phyloP scores from a whole-genome alignment of 179 eudicot species.

The Silene noctiflora region DNA sequence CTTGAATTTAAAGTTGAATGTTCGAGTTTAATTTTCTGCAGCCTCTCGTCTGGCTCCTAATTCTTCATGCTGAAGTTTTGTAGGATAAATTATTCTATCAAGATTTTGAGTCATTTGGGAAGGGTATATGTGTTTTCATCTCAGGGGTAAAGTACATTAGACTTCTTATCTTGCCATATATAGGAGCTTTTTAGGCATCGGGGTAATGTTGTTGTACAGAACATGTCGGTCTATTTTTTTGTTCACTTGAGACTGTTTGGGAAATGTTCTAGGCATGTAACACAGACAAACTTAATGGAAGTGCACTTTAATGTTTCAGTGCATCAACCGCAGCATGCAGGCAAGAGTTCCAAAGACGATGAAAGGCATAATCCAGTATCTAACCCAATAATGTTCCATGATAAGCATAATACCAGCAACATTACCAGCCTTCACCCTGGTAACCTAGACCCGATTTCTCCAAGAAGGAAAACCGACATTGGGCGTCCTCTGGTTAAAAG shows the following conservation, averaged over 20 bases:
- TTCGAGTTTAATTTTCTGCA: no score
- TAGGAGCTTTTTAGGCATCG: background rate
- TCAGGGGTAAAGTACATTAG: no score
- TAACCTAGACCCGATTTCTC: constrained; percentile 14
- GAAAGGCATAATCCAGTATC: constrained; percentile 41
- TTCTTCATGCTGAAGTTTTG: no score
- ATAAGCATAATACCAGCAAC: constrained; percentile 35
- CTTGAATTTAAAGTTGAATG: no score
- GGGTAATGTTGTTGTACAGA: background rate
- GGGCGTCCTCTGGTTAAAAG: constrained; percentile 23
- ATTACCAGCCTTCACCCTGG: constrained; percentile 12
- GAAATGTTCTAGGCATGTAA: background rate
- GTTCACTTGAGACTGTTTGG: no score
- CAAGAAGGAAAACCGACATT: background rate
- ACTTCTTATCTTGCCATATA: background rate
- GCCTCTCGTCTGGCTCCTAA: no score
- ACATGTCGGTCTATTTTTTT: background rate
- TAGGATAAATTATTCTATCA: no score
- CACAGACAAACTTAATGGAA: background rate
- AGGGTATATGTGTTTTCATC: no score
- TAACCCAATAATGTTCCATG: constrained; percentile 28
- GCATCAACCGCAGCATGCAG: constrained; percentile 56
- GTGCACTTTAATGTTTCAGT: constrained; percentile 35
- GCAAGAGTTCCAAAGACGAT: constrained; percentile 34
- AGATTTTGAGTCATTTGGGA: no score